Evolutionary conservation across 108 stramenopile species (phyloP), one percentile per base, ranked within the genome.

Genomic region (Seminavis robusta): DNA sequence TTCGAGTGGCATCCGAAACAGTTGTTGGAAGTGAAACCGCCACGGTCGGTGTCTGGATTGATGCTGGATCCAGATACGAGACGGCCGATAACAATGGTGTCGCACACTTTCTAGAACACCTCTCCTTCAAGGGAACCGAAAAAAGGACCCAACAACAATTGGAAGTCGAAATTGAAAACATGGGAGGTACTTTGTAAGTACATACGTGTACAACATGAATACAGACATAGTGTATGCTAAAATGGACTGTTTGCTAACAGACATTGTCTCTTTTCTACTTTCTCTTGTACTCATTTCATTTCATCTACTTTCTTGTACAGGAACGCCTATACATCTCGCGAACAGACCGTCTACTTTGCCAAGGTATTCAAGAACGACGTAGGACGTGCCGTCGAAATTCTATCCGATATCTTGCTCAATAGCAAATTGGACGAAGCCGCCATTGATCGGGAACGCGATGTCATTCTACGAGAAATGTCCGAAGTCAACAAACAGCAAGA

Each of bases 31-130:
- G 70, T 48, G 72, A 76, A 57, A 92, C 94, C 9, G 90, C 90
- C 50, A 92, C 90, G 17, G 85, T 92, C 47, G 90, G 90, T 11
- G 88, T 92, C 7, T 92, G 88, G 86, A 90, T 95, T 58, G 90
- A 88, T 57, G 88, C 89, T 34, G 92, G 89, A 11, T 84, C 83
- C 1, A 81, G 99, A 1, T 99, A 97, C 78, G 99, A 99, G 86
- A 98, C 95, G 0, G 77, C 68, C 5, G 54, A 67, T 39, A 99
- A 98, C 90, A 99, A 98, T 70, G 99, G 99, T 45, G 93, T 90
- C n/a, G 96, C 97, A 6, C 99, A 99, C 74, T 99, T 99, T 69
- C 71, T 99, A 49, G 99, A 99, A 76, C 99, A 99, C 88, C 95
- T 99, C 95, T 94, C 95, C 52, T 99, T 99, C 84, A 99, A 99